Base-by-base conservation (phyloP, 2,329 filamentous ascomycete species). In the Fusarium annulatum region DNA sequence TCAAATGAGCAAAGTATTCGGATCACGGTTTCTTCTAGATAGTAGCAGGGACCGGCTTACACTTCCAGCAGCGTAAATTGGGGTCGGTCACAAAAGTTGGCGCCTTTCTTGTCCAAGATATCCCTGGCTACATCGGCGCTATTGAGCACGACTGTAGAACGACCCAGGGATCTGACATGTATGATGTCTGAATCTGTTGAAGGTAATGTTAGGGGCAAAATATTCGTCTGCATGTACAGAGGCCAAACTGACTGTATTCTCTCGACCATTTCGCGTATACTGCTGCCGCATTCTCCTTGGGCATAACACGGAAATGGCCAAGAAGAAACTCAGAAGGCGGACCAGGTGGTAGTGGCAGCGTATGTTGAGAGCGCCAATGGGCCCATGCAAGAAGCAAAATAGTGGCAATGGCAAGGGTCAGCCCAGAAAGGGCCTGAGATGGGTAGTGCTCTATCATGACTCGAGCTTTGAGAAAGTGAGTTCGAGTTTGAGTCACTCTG, bases 11-110 rank as follows among this genome's bases (percentile, higher is more conserved):
- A 26, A n/a, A 58, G 58, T 67, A 21, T 60, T 21, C 58, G 5
- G 7, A 14, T 23, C 30, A 18, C 5, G 19, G 14, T 38, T 7
- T 38, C 26, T 41, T 42, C 39, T 16, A 28, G 26, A 23, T 16
- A 36, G 19, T 19, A 33, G 19, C 14, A 28, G 14, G n/a, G 38
- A 33, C 5, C 38, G 34, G 69, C 79, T 73, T 69, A 80, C 79
- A 82, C 75, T 59, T 82, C 80, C 19, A 83, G 77, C 28, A 83
- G 67, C 28, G 83, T 82, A 69, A 86, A 86, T 15, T 82, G 80
- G 7, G 85, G 85, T 15, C 85, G 77, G 70, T 85, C 83, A 52
- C 79, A 80, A 68, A 85, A 86, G 57, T 84, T 86, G 63, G 80
- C 80, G 4, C 85, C 84, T 42, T 83, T 80, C 61, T 81, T 83